Percentiles rank a stretch among this genome's conserved stretches.
These are phyloP conservation scores for Wickerhamomyces sp. DNA, from an alignment of 1,139 yeast species.

Conservation along the genomic window DNA sequence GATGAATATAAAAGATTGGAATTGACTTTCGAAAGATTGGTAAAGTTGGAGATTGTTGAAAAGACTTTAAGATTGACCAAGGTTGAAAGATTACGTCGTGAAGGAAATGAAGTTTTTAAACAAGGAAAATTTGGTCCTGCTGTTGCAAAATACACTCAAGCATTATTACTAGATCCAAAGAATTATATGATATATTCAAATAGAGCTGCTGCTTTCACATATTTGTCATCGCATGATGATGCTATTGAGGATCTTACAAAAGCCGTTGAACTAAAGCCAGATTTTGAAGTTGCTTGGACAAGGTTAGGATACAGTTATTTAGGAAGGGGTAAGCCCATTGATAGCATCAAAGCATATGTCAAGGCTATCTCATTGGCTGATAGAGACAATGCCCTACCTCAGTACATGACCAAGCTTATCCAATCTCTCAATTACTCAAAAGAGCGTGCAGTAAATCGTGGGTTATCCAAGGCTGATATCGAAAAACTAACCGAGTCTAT, in stretches of 20 bases:
- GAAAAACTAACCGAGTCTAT: constrained; percentile 4
- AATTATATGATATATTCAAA: constrained; percentile 29
- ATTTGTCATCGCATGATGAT: constrained; percentile 27
- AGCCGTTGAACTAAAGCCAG: constrained; percentile 27
- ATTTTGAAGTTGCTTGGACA: constrained; percentile 32
- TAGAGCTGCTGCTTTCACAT: constrained; percentile 33
- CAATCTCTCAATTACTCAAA: constrained; percentile 13
- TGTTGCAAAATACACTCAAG: constrained; percentile 30
- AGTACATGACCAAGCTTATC: constrained; percentile 12
- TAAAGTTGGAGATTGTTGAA: not conserved
- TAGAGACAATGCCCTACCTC: constrained; percentile 6
- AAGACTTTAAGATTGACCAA: constrained; percentile 1
- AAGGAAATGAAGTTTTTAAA: constrained; percentile 30
- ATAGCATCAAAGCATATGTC: constrained; percentile 30
- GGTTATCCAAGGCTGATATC: constrained; percentile 6
- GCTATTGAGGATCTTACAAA: constrained; percentile 30
- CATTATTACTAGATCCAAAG: constrained; percentile 27
- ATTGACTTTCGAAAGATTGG: not conserved
- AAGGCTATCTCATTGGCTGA: constrained; percentile 26
- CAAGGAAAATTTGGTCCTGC: constrained; percentile 29
- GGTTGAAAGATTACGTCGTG: constrained; percentile 19
- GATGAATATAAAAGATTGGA: not conserved
- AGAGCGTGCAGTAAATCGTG: constrained; percentile 14
- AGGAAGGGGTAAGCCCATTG: constrained; percentile 29
- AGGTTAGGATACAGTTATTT: constrained; percentile 30